A percentile compares a stretch with the other conserved stretches of the same genome.
phyloP scores from a whole-genome alignment of 2,329 filamentous ascomycete species.

The Fusarium xylarioides region DNA sequence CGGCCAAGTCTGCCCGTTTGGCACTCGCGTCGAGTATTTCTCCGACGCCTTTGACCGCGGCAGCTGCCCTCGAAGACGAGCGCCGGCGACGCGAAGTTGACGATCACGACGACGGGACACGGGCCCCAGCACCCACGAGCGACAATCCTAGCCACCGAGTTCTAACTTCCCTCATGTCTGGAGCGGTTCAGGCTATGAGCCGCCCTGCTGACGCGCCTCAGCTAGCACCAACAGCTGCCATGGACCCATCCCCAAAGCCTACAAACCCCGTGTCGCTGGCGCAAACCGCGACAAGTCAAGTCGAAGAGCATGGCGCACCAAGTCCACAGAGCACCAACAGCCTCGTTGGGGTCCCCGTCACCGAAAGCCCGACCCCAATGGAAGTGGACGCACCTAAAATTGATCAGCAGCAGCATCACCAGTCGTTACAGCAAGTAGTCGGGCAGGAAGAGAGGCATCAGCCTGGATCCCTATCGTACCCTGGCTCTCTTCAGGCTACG shows the following conservation, averaged over 20 bases:
- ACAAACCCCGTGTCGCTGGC: constrained; percentile 47
- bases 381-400: constrained; percentile 57
- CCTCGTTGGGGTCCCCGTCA: constrained; percentile 55
- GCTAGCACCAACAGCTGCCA: constrained; percentile 54
- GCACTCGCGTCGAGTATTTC: constrained; percentile 55
- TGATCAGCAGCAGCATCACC: constrained; percentile 43
- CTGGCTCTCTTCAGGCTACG: constrained; percentile 58
- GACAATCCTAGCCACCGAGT: constrained; percentile 65
- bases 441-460: constrained; percentile 61
- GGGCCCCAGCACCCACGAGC: constrained; percentile 56
- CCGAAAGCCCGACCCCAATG: constrained; percentile 63
- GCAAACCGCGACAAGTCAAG: constrained; percentile 46
- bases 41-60: constrained; percentile 60
- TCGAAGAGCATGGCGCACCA: constrained; percentile 52
- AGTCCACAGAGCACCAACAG: constrained; percentile 57
- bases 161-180: constrained; percentile 64
- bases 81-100: constrained; percentile 56
- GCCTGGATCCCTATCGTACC: constrained; percentile 64
- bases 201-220: constrained; percentile 63
- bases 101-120: constrained; percentile 50
- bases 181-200: constrained; percentile 62
- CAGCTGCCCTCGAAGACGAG: constrained; percentile 64
- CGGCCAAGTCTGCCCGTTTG: constrained; percentile 63
- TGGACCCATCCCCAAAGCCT: constrained; percentile 53
- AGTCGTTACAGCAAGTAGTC: constrained; percentile 51